Evolutionary conservation across 2,329 filamentous ascomycete genomes (phyloP).

Genomic region (Colletotrichum trifolii): DNA sequence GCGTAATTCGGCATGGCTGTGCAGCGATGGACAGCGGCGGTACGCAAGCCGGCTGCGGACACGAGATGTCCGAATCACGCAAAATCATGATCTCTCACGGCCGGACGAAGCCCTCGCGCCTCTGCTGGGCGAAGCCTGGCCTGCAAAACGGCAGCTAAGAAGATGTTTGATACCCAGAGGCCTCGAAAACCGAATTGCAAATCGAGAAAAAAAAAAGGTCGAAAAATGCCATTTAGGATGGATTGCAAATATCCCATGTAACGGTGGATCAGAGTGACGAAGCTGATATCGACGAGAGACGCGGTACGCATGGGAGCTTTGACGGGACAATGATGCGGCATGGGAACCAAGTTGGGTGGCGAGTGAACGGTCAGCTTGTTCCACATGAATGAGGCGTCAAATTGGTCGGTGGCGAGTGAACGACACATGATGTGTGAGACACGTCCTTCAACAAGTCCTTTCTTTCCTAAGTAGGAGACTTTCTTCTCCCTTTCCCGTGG

Average conservation of each 20-base stretch:
- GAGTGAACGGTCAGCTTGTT: not conserved
- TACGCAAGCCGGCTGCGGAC: not conserved
- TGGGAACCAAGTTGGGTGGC: constrained; percentile 16
- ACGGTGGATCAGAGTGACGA: no score
- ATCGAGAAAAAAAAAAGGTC: constrained; percentile 22
- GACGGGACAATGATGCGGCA: constrained; percentile 16
- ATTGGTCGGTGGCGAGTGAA: constrained; percentile 9
- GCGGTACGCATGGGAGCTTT: constrained; percentile 21
- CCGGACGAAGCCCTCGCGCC: not conserved
- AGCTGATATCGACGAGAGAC: not conserved
- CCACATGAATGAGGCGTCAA: not conserved
- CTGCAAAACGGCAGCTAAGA: constrained; percentile 11
- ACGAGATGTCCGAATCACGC: not conserved
- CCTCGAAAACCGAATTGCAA: constrained; percentile 12
- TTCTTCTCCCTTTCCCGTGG: no score
- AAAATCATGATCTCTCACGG: constrained; percentile 1
- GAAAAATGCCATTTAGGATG: constrained; percentile 1
- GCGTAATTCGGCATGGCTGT: not conserved
- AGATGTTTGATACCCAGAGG: constrained; percentile 29
- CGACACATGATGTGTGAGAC: constrained; percentile 23
- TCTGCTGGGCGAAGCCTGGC: not conserved
- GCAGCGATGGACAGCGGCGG: not conserved
- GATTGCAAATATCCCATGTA: no score
- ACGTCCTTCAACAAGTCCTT: constrained; percentile 19
- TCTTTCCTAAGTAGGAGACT: no score